Percentiles rank a stretch among this genome's conserved stretches.
Conservation (phyloP, 2,329 filamentous ascomycete genomes). For the Colletotrichum cuscutae region DNA sequence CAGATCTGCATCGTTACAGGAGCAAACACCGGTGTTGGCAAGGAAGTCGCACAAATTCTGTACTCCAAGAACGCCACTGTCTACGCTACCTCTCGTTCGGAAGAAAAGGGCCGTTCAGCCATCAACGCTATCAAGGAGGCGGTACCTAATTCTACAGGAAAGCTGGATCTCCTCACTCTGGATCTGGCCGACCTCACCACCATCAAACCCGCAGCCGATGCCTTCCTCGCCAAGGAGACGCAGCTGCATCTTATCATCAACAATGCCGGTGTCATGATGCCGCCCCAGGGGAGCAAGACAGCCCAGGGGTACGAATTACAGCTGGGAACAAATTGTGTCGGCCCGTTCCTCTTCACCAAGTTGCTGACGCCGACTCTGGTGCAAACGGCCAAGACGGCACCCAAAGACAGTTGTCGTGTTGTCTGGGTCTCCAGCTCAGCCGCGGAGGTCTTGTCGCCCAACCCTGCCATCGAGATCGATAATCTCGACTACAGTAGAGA, state of each 20-base stretch:
- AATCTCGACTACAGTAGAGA: constrained; percentile 43
- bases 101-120: constrained; percentile 55
- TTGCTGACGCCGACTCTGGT: constrained; percentile 49
- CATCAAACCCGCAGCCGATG: constrained; percentile 44
- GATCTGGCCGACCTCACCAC: constrained; percentile 54
- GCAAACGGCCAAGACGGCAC: constrained; percentile 43
- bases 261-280: constrained; percentile 56
- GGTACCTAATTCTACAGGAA: constrained; percentile 49
- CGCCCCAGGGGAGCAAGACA: constrained; percentile 52
- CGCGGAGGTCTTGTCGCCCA: constrained; percentile 38
- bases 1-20: constrained; percentile 63
- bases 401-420: constrained; percentile 44
- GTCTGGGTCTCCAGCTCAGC: constrained; percentile 47
- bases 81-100: constrained; percentile 63
- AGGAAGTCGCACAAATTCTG: constrained; percentile 62
- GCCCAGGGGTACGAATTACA: constrained; percentile 55
- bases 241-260: constrained; percentile 54
- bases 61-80: constrained; percentile 64
- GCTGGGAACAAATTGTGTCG: constrained; percentile 51
- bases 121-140: constrained; percentile 54
- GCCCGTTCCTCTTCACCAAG: constrained; percentile 50
- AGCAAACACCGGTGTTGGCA: constrained; percentile 57
- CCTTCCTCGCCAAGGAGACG: constrained; percentile 43
- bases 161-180: constrained; percentile 55
- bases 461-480: constrained; percentile 40